Evolutionary conservation across 345 rosid species (phyloP).

Genomic region (Hypericum perforatum): DNA sequence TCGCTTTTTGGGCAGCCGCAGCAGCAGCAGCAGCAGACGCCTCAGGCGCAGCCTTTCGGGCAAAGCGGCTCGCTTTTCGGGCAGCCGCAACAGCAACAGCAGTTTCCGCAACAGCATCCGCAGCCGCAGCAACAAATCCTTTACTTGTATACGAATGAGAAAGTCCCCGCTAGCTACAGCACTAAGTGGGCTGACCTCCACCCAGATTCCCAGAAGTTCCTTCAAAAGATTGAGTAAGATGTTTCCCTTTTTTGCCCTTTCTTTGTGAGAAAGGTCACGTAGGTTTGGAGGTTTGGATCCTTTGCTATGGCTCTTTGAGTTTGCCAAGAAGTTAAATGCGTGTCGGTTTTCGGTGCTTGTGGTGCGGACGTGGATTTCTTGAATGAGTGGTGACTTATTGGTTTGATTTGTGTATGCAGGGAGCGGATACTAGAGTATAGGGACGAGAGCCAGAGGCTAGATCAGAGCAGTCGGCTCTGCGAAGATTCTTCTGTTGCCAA

Average conservation of each 20-base stretch:
- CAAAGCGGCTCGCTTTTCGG: slow-evolving; percentile 21
- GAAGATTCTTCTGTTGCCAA: slow-evolving; percentile 84
- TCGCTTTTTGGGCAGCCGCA: slow-evolving; percentile 6
- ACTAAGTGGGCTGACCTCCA: slow-evolving; percentile 95
- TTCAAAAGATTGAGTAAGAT: slow-evolving; percentile 71
- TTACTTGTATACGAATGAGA: slow-evolving; percentile 72
- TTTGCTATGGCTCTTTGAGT: too few relatives aligned
- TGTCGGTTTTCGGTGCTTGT: too few relatives aligned
- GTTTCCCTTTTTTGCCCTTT: slow-evolving; percentile 5
- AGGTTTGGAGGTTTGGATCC: too few relatives aligned
- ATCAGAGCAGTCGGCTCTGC: slow-evolving; percentile 84
- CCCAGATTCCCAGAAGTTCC: slow-evolving; percentile 77
- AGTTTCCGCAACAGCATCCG: slow-evolving; percentile 30
- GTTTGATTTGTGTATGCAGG: slow-evolving; percentile 30
- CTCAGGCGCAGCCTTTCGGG: slow-evolving; percentile 32
- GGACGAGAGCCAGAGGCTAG: slow-evolving; percentile 88
- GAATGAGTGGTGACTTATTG: slow-evolving; percentile 5
- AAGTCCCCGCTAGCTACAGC: slow-evolving; percentile 80
- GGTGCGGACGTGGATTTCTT: neutral
- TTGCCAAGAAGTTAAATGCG: too few relatives aligned
- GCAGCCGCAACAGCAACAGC: slow-evolving; percentile 16
- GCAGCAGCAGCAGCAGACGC: slow-evolving; percentile 16
- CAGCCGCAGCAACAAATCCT: slow-evolving; percentile 34
- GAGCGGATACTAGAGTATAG: slow-evolving; percentile 67
- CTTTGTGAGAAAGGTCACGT: neutral